Percentiles rank a stretch among this genome's conserved stretches.
Evolutionary conservation across 306 rosid genomes (phyloP).

Genomic region (Alnus glutinosa): DNA sequence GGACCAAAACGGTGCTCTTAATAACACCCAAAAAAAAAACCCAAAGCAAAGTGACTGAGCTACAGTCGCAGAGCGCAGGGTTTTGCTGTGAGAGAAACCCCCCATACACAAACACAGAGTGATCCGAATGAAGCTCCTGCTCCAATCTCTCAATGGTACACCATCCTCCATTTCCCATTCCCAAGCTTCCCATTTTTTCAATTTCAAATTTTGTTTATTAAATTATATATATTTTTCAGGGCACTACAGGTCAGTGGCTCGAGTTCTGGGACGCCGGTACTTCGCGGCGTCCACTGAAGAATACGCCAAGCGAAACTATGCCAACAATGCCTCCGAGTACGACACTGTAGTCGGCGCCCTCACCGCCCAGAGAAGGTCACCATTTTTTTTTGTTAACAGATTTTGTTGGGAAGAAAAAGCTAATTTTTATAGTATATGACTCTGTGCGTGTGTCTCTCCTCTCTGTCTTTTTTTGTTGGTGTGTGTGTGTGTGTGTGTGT

Average conservation of each 20-base stretch:
- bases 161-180: neutral
- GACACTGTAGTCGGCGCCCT: slow-evolving; percentile 71
- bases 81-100: slow-evolving; percentile 17
- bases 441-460: neutral
- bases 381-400: neutral
- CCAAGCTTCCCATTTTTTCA: neutral
- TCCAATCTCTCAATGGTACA: slow-evolving; percentile 57
- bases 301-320: slow-evolving; percentile 70
- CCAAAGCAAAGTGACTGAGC: too few species aligned
- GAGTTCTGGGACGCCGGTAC: slow-evolving; percentile 51
- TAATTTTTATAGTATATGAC: neutral
- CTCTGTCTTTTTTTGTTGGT: neutral
- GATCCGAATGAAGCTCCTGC: slow-evolving; percentile 57
- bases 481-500: too few species aligned
- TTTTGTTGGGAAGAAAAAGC: neutral
- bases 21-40: too few species aligned
- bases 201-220: neutral
- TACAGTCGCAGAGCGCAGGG: slow-evolving; percentile 18
- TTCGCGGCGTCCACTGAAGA: slow-evolving; percentile 56
- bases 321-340: slow-evolving; percentile 75
- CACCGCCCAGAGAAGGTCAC: slow-evolving; percentile 62
- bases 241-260: slow-evolving; percentile 45
- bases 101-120: neutral
- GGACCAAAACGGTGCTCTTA: too few species aligned
- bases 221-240: slow-evolving; percentile 31